phyloP scores from a whole-genome alignment of 2,329 filamentous ascomycete species.

The Xylaria sp. region DNA sequence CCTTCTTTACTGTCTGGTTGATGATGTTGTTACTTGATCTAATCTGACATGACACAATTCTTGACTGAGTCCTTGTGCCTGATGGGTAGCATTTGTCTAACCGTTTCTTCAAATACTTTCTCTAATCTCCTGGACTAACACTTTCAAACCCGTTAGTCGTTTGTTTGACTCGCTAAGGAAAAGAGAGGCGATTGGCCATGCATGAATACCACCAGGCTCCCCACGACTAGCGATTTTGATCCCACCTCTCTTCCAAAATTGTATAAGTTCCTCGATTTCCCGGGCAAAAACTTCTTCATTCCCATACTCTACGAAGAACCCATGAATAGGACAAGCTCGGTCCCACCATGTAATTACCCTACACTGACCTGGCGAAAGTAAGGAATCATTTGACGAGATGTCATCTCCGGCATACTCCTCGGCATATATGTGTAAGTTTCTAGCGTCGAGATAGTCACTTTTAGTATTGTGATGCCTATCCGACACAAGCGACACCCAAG shows the following conservation, averaged over 20 bases:
- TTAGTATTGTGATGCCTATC: slow-evolving; percentile 72
- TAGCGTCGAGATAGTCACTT: slow-evolving; percentile 78
- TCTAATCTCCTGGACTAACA: slow-evolving; percentile 54
- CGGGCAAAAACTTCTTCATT: slow-evolving; percentile 80
- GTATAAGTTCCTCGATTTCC: slow-evolving; percentile 71
- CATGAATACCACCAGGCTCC: slow-evolving; percentile 77
- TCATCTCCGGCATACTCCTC: slow-evolving; percentile 71
- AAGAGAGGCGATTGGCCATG: slow-evolving; percentile 80
- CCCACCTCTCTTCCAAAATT: slow-evolving; percentile 63
- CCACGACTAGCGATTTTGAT: slow-evolving; percentile 66
- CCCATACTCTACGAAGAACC: slow-evolving; percentile 77
- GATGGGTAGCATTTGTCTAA: not conserved
- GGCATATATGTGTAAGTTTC: slow-evolving; percentile 75
- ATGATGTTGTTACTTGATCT: slow-evolving; percentile 70
- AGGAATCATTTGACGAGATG: slow-evolving; percentile 60
- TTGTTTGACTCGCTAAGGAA: slow-evolving; percentile 63
- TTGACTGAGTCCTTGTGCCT: not conserved
- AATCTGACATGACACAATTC: slow-evolving; percentile 63
- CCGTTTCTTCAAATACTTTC: slow-evolving; percentile 45
- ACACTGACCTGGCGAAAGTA: slow-evolving; percentile 77
- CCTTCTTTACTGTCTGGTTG: slow-evolving; percentile 52
- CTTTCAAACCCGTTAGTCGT: slow-evolving; percentile 62
- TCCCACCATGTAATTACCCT: slow-evolving; percentile 73
- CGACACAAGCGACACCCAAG: slow-evolving; percentile 81
- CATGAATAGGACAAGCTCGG: slow-evolving; percentile 70